Percentiles rank a stretch among this genome's conserved stretches.
Evolutionary conservation across 805 yeast genomes (phyloP).

Genomic region (Hanseniaspora clermontiae): DNA sequence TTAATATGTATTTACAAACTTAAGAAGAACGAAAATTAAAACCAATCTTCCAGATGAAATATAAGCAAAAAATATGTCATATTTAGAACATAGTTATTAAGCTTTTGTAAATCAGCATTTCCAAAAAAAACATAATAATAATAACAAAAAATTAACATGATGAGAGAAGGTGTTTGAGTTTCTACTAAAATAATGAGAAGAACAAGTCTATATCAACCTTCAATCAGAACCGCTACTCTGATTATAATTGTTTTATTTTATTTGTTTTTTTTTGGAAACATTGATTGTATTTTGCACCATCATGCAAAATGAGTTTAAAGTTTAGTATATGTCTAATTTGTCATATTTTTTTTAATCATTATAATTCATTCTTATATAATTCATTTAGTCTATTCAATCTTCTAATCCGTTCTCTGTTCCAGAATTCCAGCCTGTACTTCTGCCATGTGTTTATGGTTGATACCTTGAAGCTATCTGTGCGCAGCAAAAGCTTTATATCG

Average conservation of each 20-base stretch:
- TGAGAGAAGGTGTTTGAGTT: slow-evolving; percentile 14
- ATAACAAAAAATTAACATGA: neutral
- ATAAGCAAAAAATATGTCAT: neutral
- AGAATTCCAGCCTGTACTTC: slow-evolving; percentile 78
- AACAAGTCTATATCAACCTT: slow-evolving; percentile 10
- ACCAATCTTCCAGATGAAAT: no score
- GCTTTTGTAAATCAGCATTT: neutral
- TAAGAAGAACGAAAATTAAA: no score
- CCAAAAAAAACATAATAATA: no score
- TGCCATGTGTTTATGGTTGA: slow-evolving; percentile 93
- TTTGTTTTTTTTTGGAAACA: no score
- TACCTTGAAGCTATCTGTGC: slow-evolving; percentile 69
- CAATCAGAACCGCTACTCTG: slow-evolving; percentile 16
- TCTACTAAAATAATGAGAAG: slow-evolving; percentile 12
- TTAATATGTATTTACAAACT: no score
- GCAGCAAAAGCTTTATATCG: slow-evolving; percentile 68
- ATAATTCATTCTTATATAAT: slow-evolving; percentile 13
- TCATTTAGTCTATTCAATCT: slow-evolving; percentile 30
- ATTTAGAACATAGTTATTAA: neutral
- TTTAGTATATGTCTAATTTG: neutral
- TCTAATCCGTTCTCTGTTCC: slow-evolving; percentile 72
- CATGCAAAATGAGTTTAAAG: neutral
- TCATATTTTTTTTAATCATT: neutral
- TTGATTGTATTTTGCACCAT: no score
- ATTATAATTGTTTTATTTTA: neutral